Conservation (phyloP, 164 flowering plant species). For the Aristolochia contorta region DNA sequence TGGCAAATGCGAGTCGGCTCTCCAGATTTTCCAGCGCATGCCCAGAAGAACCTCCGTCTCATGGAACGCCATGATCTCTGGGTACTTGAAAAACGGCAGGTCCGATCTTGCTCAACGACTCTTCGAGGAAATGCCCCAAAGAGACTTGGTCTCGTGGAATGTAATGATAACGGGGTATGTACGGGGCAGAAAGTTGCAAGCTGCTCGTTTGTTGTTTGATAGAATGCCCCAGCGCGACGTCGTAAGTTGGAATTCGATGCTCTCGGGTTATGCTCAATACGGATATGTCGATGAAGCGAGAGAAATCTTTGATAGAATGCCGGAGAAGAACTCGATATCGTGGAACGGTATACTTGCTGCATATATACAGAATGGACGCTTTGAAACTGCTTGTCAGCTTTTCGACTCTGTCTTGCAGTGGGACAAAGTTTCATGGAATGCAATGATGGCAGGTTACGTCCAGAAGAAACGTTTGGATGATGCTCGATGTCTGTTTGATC, state of each 20-base stretch:
- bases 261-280: slow-evolving; percentile 69
- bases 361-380: slow-evolving; percentile 72
- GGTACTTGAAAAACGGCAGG: slow-evolving; percentile 37
- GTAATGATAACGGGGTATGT: slow-evolving; percentile 61
- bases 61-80: slow-evolving; percentile 76
- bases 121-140: slow-evolving; percentile 59
- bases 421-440: slow-evolving; percentile 80
- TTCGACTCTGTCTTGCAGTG: slow-evolving; percentile 52
- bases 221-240: slow-evolving; percentile 65
- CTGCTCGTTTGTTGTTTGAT: slow-evolving; percentile 58
- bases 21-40: slow-evolving; percentile 46
- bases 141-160: slow-evolving; percentile 75
- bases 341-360: slow-evolving; percentile 82
- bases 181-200: slow-evolving; percentile 31
- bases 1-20: slow-evolving; percentile 46
- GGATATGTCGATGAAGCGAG: slow-evolving; percentile 68
- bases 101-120: slow-evolving; percentile 39
- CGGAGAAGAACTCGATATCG: slow-evolving; percentile 51
- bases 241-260: slow-evolving; percentile 78
- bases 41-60: slow-evolving; percentile 47
- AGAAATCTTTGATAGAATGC: slow-evolving; percentile 56
- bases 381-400: slow-evolving; percentile 53
- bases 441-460: slow-evolving; percentile 73
- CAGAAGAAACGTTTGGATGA: slow-evolving; percentile 54
- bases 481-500: slow-evolving; percentile 53